Conservation (phyloP, 495 filamentous ascomycete species). For the Trichocladium antarcticum region DNA sequence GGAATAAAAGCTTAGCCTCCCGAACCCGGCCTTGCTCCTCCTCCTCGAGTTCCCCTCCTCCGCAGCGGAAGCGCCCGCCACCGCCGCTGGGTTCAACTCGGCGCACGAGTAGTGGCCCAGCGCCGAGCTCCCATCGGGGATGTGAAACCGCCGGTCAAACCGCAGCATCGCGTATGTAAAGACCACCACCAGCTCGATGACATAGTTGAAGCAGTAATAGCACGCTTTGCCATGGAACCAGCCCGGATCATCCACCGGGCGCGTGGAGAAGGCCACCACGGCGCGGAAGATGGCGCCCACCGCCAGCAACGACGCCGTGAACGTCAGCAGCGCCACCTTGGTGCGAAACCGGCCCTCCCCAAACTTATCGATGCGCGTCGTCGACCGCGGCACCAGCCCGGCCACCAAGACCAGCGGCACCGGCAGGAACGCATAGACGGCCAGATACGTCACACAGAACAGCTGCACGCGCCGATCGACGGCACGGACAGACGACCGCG, state of each 20-base stretch:
- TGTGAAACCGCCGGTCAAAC: slow-evolving; percentile 61
- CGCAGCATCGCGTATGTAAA: slow-evolving; percentile 48
- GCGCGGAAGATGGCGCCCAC: slow-evolving; percentile 59
- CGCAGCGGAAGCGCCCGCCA: neutral
- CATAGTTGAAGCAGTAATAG: slow-evolving; percentile 73
- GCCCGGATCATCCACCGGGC: slow-evolving; percentile 46
- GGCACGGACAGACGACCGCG: too few species aligned
- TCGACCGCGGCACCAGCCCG: slow-evolving; percentile 40
- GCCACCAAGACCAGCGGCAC: slow-evolving; percentile 46
- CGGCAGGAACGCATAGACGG: slow-evolving; percentile 65
- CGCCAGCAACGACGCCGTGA: slow-evolving; percentile 45
- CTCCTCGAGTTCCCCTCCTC: neutral
- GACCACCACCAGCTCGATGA: slow-evolving; percentile 59
- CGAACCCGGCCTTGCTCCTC: neutral
- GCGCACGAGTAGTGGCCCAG: slow-evolving; percentile 27
- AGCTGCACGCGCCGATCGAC: slow-evolving; percentile 55
- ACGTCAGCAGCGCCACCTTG: slow-evolving; percentile 52
- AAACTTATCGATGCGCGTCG: slow-evolving; percentile 51
- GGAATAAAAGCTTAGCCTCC: too few species aligned
- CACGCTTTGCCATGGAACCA: slow-evolving; percentile 58
- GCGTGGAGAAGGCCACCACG: slow-evolving; percentile 44
- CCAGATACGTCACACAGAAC: slow-evolving; percentile 54
- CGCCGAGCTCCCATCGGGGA: slow-evolving; percentile 41
- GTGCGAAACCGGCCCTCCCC: slow-evolving; percentile 52
- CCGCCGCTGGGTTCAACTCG: neutral